These are phyloP conservation scores for Spiromastix sp. DNA, from an alignment of 2,329 filamentous ascomycete genomes.

Conservation along the genomic window DNA sequence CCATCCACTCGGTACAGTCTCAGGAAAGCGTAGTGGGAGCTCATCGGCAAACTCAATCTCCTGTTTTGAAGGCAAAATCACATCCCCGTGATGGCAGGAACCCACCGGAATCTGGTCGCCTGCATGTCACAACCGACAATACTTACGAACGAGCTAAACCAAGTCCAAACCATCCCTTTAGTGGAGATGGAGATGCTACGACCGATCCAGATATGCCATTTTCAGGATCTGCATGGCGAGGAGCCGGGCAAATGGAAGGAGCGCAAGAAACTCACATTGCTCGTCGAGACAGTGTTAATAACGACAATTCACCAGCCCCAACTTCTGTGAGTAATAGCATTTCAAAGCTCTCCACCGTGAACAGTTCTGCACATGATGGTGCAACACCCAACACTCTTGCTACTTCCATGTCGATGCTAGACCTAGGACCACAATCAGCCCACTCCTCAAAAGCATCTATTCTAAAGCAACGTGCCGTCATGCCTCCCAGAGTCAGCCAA, in stretches of 20 bases:
- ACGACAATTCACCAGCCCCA: conserved; percentile 18
- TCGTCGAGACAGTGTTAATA: conserved; percentile 24
- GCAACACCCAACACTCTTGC: conserved; percentile 19
- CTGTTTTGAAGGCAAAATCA: conserved; percentile 23
- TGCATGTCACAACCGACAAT: too few species aligned
- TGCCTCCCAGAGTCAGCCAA: conserved; percentile 30
- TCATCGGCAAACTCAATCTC: conserved; percentile 24
- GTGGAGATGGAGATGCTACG: conserved; percentile 18
- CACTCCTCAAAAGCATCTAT: conserved; percentile 19
- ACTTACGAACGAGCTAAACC: too few species aligned
- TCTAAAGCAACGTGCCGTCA: conserved; percentile 22
- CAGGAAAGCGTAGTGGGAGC: conserved; percentile 18
- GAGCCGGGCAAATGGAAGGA: conserved; percentile 18
- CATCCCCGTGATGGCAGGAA: too few species aligned
- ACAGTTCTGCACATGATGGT: conserved; percentile 17
- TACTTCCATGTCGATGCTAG: conserved; percentile 21
- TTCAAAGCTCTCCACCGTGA: conserved; percentile 20
- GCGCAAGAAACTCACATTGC: conserved; percentile 14
- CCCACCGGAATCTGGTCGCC: too few species aligned
- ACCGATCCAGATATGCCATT: conserved; percentile 20
- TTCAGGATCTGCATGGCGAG: conserved; percentile 13
- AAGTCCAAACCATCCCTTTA: too few species aligned
- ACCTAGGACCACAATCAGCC: conserved; percentile 18
- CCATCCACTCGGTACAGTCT: conserved; percentile 20
- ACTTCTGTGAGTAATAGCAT: conserved; percentile 21